Evolutionary conservation across 164 flowering plant genomes (phyloP), one percentile per base, ranked within the genome.

Genomic region (Echeveria elegans): DNA sequence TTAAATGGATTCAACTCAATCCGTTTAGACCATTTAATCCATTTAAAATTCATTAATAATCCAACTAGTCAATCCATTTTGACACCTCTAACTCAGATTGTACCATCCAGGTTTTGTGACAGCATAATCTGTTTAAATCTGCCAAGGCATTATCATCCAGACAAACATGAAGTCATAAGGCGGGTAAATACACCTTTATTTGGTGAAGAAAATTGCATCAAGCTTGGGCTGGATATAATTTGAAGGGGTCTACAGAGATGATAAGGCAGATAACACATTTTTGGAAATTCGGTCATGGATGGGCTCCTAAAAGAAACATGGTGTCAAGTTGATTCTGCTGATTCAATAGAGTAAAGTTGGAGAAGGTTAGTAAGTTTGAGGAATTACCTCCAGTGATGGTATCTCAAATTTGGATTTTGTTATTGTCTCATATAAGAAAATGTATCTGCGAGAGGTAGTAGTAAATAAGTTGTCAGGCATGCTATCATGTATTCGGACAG

Each of bases 391-490:
- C 5, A 69, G 64, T 29, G 11, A 65, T 43, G 86, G 89, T 24
- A 86, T 58, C 71, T 89, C 82, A 70, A 94, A 88, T 74, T 75
- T 81, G 38, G 91, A 86, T 31, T 77, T 85, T 36, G 97, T 94
- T 47, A 94, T 94, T 18, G 91, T 86, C 81, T 90, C 96, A 31
- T 68, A 94, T 78, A 90, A 77, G 75, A 36, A 86, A 69, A 93
- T 87, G 70, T 90, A 90, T 70, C 98, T 92, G 90, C 65, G n/a
- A 69, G 71, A 31, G 43, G 53, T 19, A 31, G 29, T 31, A 52
- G 1, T 59, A 67, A 38, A 38, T 38, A 38, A 38, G 41, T 38
- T 38, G n/a, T n/a, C n/a, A n/a, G n/a, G n/a, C n/a, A n/a, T n/a
- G n/a, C n/a, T n/a, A 38, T 38, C 41, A 0, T 38, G 41, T 12